phyloP scores from a whole-genome alignment of 2,329 filamentous ascomycete species.

The Pleomassaria siparia region DNA sequence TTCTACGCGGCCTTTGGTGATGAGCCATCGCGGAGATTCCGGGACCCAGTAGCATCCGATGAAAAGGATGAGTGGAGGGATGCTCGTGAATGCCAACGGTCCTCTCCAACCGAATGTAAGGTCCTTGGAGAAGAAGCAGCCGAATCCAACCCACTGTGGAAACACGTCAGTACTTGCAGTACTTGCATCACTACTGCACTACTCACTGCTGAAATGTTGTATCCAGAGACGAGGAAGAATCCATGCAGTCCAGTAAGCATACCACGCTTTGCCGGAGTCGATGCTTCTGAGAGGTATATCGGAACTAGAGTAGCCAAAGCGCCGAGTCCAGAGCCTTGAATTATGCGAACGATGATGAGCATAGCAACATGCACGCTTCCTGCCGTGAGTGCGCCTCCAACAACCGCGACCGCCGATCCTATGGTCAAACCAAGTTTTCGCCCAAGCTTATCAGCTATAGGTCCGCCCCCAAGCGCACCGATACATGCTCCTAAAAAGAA shows the following conservation, averaged over 20 bases:
- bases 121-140: slow-evolving; percentile 49
- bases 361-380: slow-evolving; percentile 24
- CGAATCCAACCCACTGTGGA: slow-evolving; percentile 55
- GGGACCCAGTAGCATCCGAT: slow-evolving; percentile 50
- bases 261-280: slow-evolving; percentile 24
- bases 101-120: slow-evolving; percentile 48
- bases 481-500: slow-evolving; percentile 19
- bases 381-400: slow-evolving; percentile 17
- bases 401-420: slow-evolving; percentile 9
- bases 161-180: too few relatives aligned
- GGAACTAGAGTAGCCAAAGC: slow-evolving; percentile 24
- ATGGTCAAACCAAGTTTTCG: slow-evolving; percentile 11
- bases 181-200: background rate
- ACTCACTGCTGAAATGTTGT: too few relatives aligned
- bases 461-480: slow-evolving; percentile 15
- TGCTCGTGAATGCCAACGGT: slow-evolving; percentile 51
- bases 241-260: slow-evolving; percentile 28
- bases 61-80: slow-evolving; percentile 51
- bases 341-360: slow-evolving; percentile 26
- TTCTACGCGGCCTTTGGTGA: slow-evolving; percentile 43
- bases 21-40: slow-evolving; percentile 49
- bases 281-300: slow-evolving; percentile 28
- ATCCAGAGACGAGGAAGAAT: slow-evolving; percentile 27
- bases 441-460: slow-evolving; percentile 14
- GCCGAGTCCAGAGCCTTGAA: slow-evolving; percentile 23